Percentiles rank a stretch among this genome's conserved stretches.
These are phyloP conservation scores for Limonium bicolor DNA, from an alignment of 148 eudicot genomes.

Conservation along the genomic window DNA sequence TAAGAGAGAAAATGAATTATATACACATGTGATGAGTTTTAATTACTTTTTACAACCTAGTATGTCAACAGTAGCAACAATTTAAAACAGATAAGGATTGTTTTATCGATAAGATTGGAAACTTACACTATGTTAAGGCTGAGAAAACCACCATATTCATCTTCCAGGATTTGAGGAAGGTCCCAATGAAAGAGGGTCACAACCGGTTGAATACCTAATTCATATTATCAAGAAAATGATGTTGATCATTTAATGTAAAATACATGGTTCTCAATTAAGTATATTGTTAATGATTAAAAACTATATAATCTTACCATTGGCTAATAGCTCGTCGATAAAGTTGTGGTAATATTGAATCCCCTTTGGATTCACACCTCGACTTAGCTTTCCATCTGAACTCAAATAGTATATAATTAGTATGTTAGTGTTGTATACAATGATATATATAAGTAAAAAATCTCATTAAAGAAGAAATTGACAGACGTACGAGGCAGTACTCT, in stretches of 20 bases:
- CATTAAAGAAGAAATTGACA: background rate
- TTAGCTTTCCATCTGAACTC: slow-evolving; percentile 27
- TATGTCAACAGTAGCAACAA: no score
- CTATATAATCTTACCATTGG: slow-evolving; percentile 15
- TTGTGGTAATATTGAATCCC: slow-evolving; percentile 44
- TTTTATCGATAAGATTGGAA: no score
- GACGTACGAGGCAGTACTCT: background rate
- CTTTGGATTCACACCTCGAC: slow-evolving; percentile 27
- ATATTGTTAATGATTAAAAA: background rate
- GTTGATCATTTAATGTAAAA: background rate
- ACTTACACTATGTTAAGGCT: slow-evolving; percentile 21
- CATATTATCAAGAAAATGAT: background rate
- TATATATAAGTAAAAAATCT: background rate
- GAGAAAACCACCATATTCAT: slow-evolving; percentile 18
- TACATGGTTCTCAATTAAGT: background rate
- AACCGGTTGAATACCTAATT: slow-evolving; percentile 12
- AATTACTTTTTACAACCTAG: no score
- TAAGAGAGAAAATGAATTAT: no score
- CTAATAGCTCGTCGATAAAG: slow-evolving; percentile 27
- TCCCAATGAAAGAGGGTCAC: slow-evolving; percentile 19
- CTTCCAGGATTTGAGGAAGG: slow-evolving; percentile 13
- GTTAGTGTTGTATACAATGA: background rate
- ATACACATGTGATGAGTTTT: no score
- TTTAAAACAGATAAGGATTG: no score
- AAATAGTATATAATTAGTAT: background rate